These are phyloP conservation scores for Geosmithia flava DNA, from an alignment of 2,329 filamentous ascomycete genomes.

Conservation along the genomic window DNA sequence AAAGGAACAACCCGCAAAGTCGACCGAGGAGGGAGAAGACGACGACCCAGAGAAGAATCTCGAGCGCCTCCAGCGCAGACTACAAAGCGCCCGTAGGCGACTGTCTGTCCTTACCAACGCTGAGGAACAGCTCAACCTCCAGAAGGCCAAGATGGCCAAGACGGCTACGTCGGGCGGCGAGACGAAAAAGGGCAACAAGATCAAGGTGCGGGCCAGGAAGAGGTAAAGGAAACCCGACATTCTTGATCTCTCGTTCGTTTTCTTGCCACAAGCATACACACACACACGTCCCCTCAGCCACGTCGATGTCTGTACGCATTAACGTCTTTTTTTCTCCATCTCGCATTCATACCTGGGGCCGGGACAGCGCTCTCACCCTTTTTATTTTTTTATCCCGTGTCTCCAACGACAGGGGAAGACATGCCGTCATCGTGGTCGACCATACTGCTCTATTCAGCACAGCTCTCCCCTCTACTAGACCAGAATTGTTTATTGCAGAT, in stretches of 20 bases:
- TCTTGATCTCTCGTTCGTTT: not conserved
- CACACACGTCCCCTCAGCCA: not conserved
- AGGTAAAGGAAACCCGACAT: constrained; percentile 23
- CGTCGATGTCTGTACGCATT: no score
- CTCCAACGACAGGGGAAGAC: no score
- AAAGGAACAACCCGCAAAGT: not conserved
- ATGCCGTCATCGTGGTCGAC: no score
- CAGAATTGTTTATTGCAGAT: no score
- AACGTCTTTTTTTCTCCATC: no score
- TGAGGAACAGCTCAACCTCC: constrained; percentile 41
- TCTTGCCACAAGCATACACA: not conserved
- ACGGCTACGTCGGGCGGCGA: constrained; percentile 45
- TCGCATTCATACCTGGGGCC: no score
- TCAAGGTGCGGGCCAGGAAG: constrained; percentile 51
- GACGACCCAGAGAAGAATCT: constrained; percentile 26
- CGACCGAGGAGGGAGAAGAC: constrained; percentile 6
- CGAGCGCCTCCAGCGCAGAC: constrained; percentile 31
- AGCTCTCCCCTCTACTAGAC: no score
- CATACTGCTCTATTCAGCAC: no score
- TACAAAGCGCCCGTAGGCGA: constrained; percentile 28
- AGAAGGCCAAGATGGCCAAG: constrained; percentile 53
- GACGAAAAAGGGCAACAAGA: constrained; percentile 49
- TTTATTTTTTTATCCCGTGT: no score
- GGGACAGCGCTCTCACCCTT: no score
- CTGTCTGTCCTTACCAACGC: not conserved